Evolutionary conservation across 352 stramenopile genomes (phyloP), one percentile per base, ranked within the genome.

Genomic region (Aphanomyces stellatus): DNA sequence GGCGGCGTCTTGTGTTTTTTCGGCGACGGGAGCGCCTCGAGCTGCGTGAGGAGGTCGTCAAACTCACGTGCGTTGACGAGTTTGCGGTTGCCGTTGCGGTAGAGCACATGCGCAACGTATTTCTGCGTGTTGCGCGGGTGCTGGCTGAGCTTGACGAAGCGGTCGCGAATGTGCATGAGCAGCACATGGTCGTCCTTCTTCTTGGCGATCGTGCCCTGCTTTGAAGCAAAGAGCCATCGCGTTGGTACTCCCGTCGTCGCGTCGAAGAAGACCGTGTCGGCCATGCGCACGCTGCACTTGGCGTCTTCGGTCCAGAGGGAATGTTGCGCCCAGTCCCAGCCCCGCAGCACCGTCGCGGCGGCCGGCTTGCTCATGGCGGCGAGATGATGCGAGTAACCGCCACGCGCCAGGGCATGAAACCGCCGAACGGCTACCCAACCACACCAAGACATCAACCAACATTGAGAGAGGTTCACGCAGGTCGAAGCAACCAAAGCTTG

Each of bases 201-300:
- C 34, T 76, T 73, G 30, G 71, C 63, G 43, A 85, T 65, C 7
- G 69, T 37, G 5, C 77, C 77, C 34, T 74, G 82, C 70, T 82
- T 87, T 1, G 76, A 68, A 8, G 75, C 83, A 61, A 82, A 81
- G 11, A 87, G n/a, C 78, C 78, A 87, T 30, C 72, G 25, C 25
- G 22, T 10, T 4, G 66, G 56, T 19, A 27, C 17, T 24, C 42
- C 42, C 1, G 28, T 31, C 71, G 69, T 27, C 51, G 62, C 28
- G 66, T 63, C 31, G 62, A 77, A 28, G 0, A 83, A 62, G 24
- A 87, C 61, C 11, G 76, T 81, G 55, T 87, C 79, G 10, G 65
- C 37, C 63, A 82, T 75, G 33, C 55, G 72, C 15, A 84, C 67
- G n/a, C 30, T 11, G 27, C 77, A 81, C 53, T 74, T 67, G 17